Evolutionary conservation across 2,329 filamentous ascomycete species (phyloP).

Genomic region (Exophiala calicioides): DNA sequence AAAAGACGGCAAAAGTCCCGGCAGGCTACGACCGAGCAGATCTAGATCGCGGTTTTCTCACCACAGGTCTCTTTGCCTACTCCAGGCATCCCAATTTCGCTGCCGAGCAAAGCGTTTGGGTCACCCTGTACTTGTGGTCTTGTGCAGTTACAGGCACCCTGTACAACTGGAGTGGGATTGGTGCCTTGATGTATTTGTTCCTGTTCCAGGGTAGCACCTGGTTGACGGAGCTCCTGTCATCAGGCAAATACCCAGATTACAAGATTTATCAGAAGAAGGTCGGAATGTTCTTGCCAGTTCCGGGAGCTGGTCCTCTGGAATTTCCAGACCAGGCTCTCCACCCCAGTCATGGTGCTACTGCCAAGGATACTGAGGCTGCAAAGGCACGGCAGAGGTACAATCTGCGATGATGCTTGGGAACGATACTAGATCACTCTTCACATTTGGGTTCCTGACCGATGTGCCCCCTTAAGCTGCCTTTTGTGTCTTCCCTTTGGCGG

Average conservation of each 20-base stretch:
- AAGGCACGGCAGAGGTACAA: conserved; percentile 18
- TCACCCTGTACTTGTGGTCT: conserved; percentile 83
- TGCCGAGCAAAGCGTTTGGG: conserved; percentile 88
- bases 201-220: conserved; percentile 89
- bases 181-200: conserved; percentile 68
- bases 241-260: conserved; percentile 86
- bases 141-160: conserved; percentile 70
- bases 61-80: conserved; percentile 80
- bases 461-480: no score
- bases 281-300: conserved; percentile 74
- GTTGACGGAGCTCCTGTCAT: conserved; percentile 80
- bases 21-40: conserved; percentile 67
- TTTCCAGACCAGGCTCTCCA: conserved; percentile 3
- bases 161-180: conserved; percentile 77
- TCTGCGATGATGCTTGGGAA: conserved; percentile 17
- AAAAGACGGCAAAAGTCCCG: conserved; percentile 70
- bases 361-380: conserved; percentile 8
- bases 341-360: conserved; percentile 1
- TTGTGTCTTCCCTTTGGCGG: no score
- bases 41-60: conserved; percentile 85
- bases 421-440: no score
- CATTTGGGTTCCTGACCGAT: no score
- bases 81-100: conserved; percentile 94
- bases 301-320: conserved; percentile 4
- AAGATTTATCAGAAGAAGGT: conserved; percentile 78